Conservation (phyloP, 2,329 filamentous ascomycete genomes). For the Tolypocladium endophyticum region DNA sequence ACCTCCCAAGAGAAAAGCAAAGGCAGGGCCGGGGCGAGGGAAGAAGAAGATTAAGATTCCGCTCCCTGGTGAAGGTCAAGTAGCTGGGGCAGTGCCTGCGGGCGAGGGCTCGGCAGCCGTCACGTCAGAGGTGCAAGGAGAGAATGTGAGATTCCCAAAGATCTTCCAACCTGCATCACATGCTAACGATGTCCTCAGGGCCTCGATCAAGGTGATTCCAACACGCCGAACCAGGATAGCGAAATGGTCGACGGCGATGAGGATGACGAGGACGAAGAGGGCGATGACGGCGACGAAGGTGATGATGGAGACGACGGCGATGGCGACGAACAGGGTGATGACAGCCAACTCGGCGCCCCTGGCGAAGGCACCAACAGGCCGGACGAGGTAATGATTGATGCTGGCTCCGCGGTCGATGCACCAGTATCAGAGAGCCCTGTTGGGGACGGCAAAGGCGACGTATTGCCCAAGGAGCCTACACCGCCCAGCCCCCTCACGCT, state of each 20-base stretch:
- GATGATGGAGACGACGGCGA: slow-evolving; percentile 38
- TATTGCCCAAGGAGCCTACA: slow-evolving; percentile 11
- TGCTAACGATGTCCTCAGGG: slow-evolving; percentile 14
- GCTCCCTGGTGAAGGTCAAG: slow-evolving; percentile 23
- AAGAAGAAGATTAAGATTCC: slow-evolving; percentile 64
- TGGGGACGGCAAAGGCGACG: slow-evolving; percentile 15
- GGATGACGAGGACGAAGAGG: slow-evolving; percentile 35
- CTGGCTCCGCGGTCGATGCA: slow-evolving; percentile 15
- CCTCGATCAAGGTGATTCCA: slow-evolving; percentile 32
- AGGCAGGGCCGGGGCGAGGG: slow-evolving; percentile 64
- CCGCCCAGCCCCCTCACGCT: slow-evolving; percentile 20
- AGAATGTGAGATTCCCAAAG: slow-evolving; percentile 21
- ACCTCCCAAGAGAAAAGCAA: slow-evolving; percentile 71
- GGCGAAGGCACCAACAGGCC: slow-evolving; percentile 12
- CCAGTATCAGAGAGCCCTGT: slow-evolving; percentile 9
- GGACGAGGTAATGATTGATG: slow-evolving; percentile 28
- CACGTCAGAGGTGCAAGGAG: slow-evolving; percentile 26
- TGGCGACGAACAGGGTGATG: slow-evolving; percentile 33
- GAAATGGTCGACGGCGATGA: slow-evolving; percentile 43
- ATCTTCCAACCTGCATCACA: neutral
- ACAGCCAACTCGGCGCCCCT: slow-evolving; percentile 23
- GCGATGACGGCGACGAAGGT: slow-evolving; percentile 35
- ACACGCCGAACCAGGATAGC: slow-evolving; percentile 34
- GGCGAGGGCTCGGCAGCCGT: slow-evolving; percentile 25
- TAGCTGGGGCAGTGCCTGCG: slow-evolving; percentile 16